These are phyloP conservation scores for Peronospora farinosa DNA, from an alignment of 352 stramenopile species.

Conservation along the genomic window DNA sequence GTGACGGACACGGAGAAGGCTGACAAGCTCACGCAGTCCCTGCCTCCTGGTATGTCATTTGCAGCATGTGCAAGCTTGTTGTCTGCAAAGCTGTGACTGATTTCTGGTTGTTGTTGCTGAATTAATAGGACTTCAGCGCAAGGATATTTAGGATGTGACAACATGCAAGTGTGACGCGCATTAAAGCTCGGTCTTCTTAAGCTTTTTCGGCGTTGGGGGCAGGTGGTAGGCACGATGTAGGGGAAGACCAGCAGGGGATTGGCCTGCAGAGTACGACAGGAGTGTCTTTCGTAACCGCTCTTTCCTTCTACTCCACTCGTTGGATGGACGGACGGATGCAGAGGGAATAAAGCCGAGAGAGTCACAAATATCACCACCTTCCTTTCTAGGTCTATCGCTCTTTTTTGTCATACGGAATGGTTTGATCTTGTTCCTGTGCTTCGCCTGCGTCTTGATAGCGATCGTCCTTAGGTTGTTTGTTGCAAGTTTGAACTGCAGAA, in stretches of 20 bases:
- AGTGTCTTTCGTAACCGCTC: constrained; percentile 25
- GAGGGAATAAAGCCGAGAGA: constrained; percentile 5
- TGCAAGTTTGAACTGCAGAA: background rate
- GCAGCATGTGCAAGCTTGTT: background rate
- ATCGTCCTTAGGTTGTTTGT: constrained; percentile 1
- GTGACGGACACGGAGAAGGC: constrained; percentile 98
- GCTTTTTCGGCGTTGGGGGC: constrained; percentile 26
- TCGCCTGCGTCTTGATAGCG: constrained; percentile 1
- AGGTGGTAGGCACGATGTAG: constrained; percentile 27
- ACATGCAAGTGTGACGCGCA: constrained; percentile 50
- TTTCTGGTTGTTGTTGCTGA: background rate
- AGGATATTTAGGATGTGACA: constrained; percentile 83
- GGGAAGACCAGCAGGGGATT: constrained; percentile 18
- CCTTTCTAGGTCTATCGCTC: constrained; percentile 18
- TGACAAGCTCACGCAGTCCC: constrained; percentile 98
- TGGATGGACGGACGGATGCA: constrained; percentile 11
- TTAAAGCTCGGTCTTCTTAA: constrained; percentile 81
- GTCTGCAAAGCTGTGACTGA: background rate
- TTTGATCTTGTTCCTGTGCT: constrained; percentile 11
- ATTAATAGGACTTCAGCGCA: constrained; percentile 79
- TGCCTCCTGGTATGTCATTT: constrained; percentile 88
- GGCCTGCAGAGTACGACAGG: constrained; percentile 18
- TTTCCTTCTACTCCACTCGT: constrained; percentile 2
- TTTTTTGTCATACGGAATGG: constrained; percentile 2
- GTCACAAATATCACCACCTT: constrained; percentile 33